Evolutionary conservation across 106 monocot species (phyloP).

Genomic region (Apostasia shenzhenica): DNA sequence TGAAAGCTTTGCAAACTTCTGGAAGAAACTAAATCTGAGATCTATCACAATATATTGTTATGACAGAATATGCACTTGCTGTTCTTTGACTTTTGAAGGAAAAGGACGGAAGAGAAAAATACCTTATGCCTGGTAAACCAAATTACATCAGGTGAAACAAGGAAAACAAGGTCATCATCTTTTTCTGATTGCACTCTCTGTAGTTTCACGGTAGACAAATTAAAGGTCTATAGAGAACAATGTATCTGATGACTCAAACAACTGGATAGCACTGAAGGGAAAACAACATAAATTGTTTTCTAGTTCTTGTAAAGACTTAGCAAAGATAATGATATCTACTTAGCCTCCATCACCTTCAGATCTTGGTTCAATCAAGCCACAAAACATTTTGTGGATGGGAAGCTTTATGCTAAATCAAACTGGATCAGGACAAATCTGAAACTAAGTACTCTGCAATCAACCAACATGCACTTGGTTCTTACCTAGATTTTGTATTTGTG

Average conservation of each 20-base stretch:
- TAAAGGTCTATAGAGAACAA: slow-evolving; percentile 1
- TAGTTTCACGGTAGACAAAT: slow-evolving; percentile 3
- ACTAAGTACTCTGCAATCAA: too few relatives aligned
- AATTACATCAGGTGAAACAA: slow-evolving; percentile 74
- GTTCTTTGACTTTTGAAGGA: neutral
- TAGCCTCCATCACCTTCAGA: too few relatives aligned
- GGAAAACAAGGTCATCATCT: slow-evolving; percentile 44
- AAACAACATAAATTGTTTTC: neutral
- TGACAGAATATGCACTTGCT: neutral
- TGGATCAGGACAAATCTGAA: too few relatives aligned
- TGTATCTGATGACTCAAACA: neutral
- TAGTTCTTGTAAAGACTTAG: neutral
- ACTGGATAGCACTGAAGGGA: neutral
- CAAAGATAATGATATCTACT: neutral
- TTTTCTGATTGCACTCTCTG: slow-evolving; percentile 60
- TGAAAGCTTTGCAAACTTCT: slow-evolving; percentile 27
- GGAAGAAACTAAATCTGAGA: slow-evolving; percentile 37
- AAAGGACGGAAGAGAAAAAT: slow-evolving; percentile 1
- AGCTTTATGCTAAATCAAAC: too few relatives aligned
- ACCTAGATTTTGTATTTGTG: too few relatives aligned
- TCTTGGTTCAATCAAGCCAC: too few relatives aligned
- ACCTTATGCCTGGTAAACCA: slow-evolving; percentile 70
- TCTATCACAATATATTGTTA: slow-evolving; percentile 21
- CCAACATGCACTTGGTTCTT: too few relatives aligned
- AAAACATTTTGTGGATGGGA: too few relatives aligned